Evolutionary conservation across 2,329 filamentous ascomycete species (phyloP), one percentile per base, ranked within the genome.

Genomic region (Graphium sp.): DNA sequence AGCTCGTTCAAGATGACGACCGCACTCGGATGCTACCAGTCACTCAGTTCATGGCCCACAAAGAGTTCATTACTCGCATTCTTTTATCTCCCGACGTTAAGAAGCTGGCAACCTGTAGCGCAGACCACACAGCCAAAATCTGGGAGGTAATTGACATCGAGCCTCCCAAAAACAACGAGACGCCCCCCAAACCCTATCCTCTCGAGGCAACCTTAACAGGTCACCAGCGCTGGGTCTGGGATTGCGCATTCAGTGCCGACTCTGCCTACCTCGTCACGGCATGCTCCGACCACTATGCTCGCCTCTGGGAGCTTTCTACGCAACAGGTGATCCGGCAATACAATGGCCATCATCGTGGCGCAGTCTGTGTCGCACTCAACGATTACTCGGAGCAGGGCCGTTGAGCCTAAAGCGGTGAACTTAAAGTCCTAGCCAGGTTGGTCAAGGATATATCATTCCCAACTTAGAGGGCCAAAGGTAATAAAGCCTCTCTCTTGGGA

Each of bases 171-270:
- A 39, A 34, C 23, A 35, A 41, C n/a, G 50, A 55, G 26, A 44
- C 49, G 12, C 52, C 56, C 19, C 51, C 61, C 7, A 68, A 62
- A 49, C 75, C 62, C 23, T 89, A 81, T 40, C 78, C 76, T 7
- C 67, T 92, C 13, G 81, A 93, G 52, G 84, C 83, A 3, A 91
- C 83, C 2, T 67, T 94, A 2, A 79, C 79, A 14, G 82, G 80
- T 31, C 85, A 94, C 53, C 85, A 94, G 55, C 74, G 85, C 30
- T 94, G 85, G 85, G 85, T 94, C 1, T 94, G 85, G 85, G 85
- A 94, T 50, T 94, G 85, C 44, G 85, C 85, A 1, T 94, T 94
- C 53, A 87, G 79, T 35, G 85, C 85, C 16, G 85, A 94, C 48
- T 85, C 77, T 19, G 85, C 85, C 1, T 94, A 94, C 45, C 61